Evolutionary conservation across 2,329 filamentous ascomycete species (phyloP).

Genomic region (Aspergillus sp.): DNA sequence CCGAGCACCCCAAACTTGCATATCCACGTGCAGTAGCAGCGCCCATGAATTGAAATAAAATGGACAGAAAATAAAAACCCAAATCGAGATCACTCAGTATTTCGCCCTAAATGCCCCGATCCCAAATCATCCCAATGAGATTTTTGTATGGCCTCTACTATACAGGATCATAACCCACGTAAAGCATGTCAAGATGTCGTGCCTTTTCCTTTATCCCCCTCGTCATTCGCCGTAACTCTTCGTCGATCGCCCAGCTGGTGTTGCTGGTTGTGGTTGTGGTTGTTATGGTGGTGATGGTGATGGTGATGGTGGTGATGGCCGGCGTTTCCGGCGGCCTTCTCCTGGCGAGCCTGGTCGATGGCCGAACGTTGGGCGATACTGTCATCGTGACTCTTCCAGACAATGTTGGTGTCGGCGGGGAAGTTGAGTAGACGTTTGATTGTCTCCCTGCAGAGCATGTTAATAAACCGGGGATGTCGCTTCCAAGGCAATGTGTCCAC

Average conservation of each 20-base stretch:
- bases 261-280: constrained; percentile 21
- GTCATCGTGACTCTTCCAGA: constrained; percentile 95
- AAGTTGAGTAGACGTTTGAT: constrained; percentile 89
- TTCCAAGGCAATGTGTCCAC: background rate
- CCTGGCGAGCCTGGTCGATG: constrained; percentile 87
- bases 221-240: constrained; percentile 46
- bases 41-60: constrained; percentile 2
- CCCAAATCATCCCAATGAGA: constrained; percentile 43
- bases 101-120: constrained; percentile 42
- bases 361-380: constrained; percentile 90
- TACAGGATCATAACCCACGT: constrained; percentile 39
- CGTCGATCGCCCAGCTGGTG: constrained; percentile 45
- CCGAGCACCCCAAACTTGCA: background rate
- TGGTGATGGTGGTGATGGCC: constrained; percentile 37
- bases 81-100: constrained; percentile 38
- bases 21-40: constrained; percentile 1
- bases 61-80: constrained; percentile 25
- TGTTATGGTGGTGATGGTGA: constrained; percentile 31
- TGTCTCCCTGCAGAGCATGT: constrained; percentile 66
- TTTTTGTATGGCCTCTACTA: constrained; percentile 35
- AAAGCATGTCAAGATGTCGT: constrained; percentile 35
- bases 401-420: constrained; percentile 83
- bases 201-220: constrained; percentile 47
- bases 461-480: background rate
- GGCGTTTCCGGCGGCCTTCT: constrained; percentile 61